phyloP scores from a whole-genome alignment of 1,284 basidiomycete species.

The Heterobasidion irregulare region DNA sequence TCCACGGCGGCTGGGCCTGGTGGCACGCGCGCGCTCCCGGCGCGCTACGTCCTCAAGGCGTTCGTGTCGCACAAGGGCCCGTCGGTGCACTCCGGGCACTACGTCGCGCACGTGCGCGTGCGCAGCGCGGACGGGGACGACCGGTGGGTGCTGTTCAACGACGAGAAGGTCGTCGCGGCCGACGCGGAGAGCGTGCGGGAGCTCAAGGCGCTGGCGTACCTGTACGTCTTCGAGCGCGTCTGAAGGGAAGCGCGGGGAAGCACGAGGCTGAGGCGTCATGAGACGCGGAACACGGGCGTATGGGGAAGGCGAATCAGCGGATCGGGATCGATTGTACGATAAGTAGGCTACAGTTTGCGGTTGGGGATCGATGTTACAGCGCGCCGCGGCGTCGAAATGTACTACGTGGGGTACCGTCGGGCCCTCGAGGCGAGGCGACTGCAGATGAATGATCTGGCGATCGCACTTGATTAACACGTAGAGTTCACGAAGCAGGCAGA shows the following conservation, averaged over 20 bases:
- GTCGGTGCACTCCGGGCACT: slow-evolving; percentile 92
- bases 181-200: slow-evolving; percentile 66
- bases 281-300: too few species aligned
- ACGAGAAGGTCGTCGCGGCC: slow-evolving; percentile 91
- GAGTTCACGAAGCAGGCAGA: too few species aligned
- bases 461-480: not conserved
- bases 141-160: slow-evolving; percentile 85
- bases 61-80: slow-evolving; percentile 98
- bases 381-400: too few species aligned
- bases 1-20: slow-evolving; percentile 11
- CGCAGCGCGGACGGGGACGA: slow-evolving; percentile 26
- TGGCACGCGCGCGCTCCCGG: slow-evolving; percentile 61
- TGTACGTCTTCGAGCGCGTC: slow-evolving; percentile 79
- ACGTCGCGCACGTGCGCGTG: slow-evolving; percentile 74
- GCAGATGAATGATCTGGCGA: not conserved
- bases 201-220: slow-evolving; percentile 77
- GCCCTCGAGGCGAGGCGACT: not conserved
- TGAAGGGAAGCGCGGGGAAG: not conserved
- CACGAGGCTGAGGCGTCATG: not conserved
- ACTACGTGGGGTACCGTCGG: too few species aligned
- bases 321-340: not conserved
- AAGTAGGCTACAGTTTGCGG: too few species aligned
- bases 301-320: not conserved
- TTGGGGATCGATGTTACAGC: too few species aligned
- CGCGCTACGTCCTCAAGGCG: slow-evolving; percentile 75